Evolutionary conservation across 176 grass and related monocot species (phyloP).

Genomic region (Pharus latifolius): DNA sequence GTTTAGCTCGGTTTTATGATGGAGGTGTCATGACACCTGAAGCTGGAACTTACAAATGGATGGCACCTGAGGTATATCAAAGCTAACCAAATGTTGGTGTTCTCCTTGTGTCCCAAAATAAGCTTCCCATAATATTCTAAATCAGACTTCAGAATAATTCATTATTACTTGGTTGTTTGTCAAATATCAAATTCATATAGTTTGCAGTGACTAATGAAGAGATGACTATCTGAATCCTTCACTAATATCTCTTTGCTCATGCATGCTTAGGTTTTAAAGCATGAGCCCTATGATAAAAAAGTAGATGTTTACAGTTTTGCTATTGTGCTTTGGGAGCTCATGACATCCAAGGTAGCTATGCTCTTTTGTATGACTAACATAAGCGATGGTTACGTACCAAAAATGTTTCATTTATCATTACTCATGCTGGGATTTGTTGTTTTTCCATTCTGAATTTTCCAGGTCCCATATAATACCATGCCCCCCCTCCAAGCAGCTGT

Average conservation of each 20-base stretch:
- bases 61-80: constrained; percentile 84
- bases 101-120: background rate
- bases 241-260: too few relatives aligned
- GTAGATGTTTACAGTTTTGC: constrained; percentile 98
- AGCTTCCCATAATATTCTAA: background rate
- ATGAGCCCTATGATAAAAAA: constrained; percentile 83
- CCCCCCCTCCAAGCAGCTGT: constrained; percentile 95
- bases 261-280: constrained; percentile 97
- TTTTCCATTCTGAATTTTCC: constrained; percentile 5
- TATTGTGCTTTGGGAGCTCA: constrained; percentile 96
- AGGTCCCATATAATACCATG: constrained; percentile 96
- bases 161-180: too few relatives aligned
- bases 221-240: background rate
- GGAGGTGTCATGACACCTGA: constrained; percentile 92
- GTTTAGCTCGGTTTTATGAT: constrained; percentile 88
- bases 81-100: background rate
- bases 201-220: background rate
- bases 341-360: constrained; percentile 64
- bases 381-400: background rate
- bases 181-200: too few relatives aligned
- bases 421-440: background rate
- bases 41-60: constrained; percentile 99
- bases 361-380: background rate
- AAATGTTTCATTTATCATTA: background rate
- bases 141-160: too few relatives aligned